Conservation (phyloP, 257 asterid genomes). For the Striga asiatica region DNA sequence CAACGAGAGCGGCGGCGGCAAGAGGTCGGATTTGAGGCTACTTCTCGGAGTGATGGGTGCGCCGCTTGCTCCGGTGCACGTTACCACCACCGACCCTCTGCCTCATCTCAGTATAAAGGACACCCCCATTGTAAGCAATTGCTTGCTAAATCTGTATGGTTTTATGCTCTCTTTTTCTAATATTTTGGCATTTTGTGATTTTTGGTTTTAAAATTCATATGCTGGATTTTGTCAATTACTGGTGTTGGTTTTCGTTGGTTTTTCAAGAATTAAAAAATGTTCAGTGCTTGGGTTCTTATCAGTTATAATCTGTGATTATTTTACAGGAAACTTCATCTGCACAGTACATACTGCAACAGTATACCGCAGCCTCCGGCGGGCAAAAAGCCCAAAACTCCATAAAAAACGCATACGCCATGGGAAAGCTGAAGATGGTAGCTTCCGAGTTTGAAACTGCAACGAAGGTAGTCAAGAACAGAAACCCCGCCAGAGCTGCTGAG, state of each 20-base stretch:
- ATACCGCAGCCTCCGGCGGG: conserved; percentile 78
- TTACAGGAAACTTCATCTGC: conserved; percentile 77
- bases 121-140: conserved; percentile 55
- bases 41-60: conserved; percentile 93
- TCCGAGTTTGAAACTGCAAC: conserved; percentile 71
- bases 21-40: conserved; percentile 65
- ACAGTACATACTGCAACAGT: conserved; percentile 72
- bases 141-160: no score
- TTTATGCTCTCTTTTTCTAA: no score
- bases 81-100: conserved; percentile 56
- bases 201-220: no score
- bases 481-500: conserved; percentile 41
- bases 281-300: no score
- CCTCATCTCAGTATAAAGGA: conserved; percentile 78
- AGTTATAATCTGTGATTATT: no score
- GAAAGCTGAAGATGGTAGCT: conserved; percentile 73
- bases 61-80: conserved; percentile 85
- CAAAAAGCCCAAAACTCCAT: conserved; percentile 47
- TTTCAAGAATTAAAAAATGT: no score
- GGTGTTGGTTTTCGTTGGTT: no score
- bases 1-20: conserved; percentile 20
- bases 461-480: conserved; percentile 59
- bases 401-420: conserved; percentile 74
- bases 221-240: no score
- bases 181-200: no score